phyloP scores from a whole-genome alignment of 2,329 filamentous ascomycete genomes.

The Dactylellina cionopaga region DNA sequence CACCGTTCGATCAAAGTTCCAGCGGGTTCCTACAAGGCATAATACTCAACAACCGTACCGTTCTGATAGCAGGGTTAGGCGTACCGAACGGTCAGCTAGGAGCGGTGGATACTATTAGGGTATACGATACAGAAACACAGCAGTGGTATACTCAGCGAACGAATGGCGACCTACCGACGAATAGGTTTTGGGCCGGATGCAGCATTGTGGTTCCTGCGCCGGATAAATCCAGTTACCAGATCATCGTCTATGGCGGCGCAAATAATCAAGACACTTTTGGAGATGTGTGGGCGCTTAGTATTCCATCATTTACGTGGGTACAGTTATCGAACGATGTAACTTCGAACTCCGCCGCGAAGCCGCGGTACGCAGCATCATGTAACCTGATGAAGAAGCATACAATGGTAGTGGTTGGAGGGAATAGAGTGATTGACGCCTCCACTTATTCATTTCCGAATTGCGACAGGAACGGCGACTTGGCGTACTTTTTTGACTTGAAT shows the following conservation, averaged over 20 bases:
- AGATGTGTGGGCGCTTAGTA: constrained; percentile 48
- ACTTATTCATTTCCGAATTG: constrained; percentile 37
- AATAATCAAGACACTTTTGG: constrained; percentile 28
- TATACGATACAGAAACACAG: constrained; percentile 39
- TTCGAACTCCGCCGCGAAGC: constrained; percentile 28
- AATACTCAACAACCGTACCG: constrained; percentile 7
- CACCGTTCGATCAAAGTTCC: constrained; percentile 18
- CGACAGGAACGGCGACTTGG: constrained; percentile 3
- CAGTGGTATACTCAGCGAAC: constrained; percentile 44
- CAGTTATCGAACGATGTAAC: constrained; percentile 21
- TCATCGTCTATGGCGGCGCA: constrained; percentile 42
- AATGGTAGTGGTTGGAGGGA: constrained; percentile 43
- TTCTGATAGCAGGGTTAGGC: constrained; percentile 43
- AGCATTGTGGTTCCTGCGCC: constrained; percentile 30
- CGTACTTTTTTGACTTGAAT: constrained; percentile 45
- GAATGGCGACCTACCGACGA: constrained; percentile 26
- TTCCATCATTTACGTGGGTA: constrained; percentile 45
- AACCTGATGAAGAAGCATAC: constrained; percentile 38
- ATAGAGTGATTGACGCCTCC: constrained; percentile 23
- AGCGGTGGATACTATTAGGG: constrained; percentile 22
- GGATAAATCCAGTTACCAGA: constrained; percentile 45
- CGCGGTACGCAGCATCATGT: constrained; percentile 35
- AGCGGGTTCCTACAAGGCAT: constrained; percentile 36
- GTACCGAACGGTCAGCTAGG: constrained; percentile 31
- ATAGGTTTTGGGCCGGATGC: constrained; percentile 41